Conservation (phyloP, 2,329 filamentous ascomycete genomes). For the Epichloe uncinata region DNA sequence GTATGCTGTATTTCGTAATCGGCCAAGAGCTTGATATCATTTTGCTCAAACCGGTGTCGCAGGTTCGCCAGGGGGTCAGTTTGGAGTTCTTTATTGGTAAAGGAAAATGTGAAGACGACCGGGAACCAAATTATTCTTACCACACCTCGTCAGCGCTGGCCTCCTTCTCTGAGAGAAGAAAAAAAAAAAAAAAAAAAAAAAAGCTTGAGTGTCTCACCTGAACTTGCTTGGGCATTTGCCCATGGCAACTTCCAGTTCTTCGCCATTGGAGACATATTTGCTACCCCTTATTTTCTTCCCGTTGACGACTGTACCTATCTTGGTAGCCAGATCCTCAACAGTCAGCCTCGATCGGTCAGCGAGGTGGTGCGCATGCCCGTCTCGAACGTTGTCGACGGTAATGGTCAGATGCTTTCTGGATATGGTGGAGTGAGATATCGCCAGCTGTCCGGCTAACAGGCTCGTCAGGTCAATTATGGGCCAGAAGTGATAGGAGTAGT, state of each 20-base stretch:
- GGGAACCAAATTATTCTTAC: slow-evolving; percentile 67
- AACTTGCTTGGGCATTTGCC: slow-evolving; percentile 56
- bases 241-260: slow-evolving; percentile 50
- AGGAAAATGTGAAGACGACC: slow-evolving; percentile 61
- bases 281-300: slow-evolving; percentile 54
- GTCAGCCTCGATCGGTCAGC: slow-evolving; percentile 55
- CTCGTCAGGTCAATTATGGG: not conserved
- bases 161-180: no score
- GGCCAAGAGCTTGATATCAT: slow-evolving; percentile 77
- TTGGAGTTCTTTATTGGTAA: slow-evolving; percentile 57
- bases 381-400: slow-evolving; percentile 49
- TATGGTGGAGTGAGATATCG: slow-evolving; percentile 67
- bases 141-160: slow-evolving; percentile 3
- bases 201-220: slow-evolving; percentile 26
- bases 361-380: slow-evolving; percentile 53
- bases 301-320: slow-evolving; percentile 70
- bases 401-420: slow-evolving; percentile 82
- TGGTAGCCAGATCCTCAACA: slow-evolving; percentile 70
- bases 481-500: not conserved
- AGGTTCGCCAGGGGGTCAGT: slow-evolving; percentile 49
- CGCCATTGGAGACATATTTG: slow-evolving; percentile 37
- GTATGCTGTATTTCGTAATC: slow-evolving; percentile 60
- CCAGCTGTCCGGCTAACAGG: slow-evolving; percentile 45
- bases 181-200: no score
- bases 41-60: slow-evolving; percentile 55